These are phyloP conservation scores for Cystobasidium sp. DNA, from an alignment of 1,284 basidiomycete genomes.

Conservation along the genomic window DNA sequence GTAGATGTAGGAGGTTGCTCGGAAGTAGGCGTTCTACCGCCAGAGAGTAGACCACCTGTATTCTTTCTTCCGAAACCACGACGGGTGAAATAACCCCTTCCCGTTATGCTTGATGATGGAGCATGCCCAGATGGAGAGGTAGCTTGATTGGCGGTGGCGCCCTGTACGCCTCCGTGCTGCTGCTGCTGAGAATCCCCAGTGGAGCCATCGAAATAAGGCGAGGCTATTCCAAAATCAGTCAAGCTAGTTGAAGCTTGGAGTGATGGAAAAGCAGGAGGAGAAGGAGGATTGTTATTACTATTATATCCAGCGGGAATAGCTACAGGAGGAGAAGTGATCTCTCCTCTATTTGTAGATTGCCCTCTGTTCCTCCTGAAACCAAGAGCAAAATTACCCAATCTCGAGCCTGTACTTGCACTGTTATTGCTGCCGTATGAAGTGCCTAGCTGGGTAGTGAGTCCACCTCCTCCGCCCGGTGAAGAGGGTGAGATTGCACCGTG, in stretches of 20 bases:
- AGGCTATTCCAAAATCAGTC: constrained; percentile 7
- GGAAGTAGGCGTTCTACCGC: constrained; percentile 26
- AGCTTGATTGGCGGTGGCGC: not conserved
- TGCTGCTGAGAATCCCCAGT: not conserved
- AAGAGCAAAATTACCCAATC: constrained; percentile 28
- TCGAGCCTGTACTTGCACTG: not conserved
- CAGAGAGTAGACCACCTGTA: constrained; percentile 33
- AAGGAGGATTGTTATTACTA: not conserved
- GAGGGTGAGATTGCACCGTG: constrained; percentile 10
- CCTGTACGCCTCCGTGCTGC: not conserved
- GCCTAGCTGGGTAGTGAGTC: not conserved
- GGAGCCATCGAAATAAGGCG: constrained; percentile 29
- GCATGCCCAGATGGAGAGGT: not conserved
- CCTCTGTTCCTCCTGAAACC: constrained; percentile 43
- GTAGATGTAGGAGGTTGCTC: constrained; percentile 18
- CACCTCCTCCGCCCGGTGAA: not conserved
- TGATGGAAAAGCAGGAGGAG: constrained; percentile 26
- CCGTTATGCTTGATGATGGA: constrained; percentile 2
- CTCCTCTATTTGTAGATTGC: constrained; percentile 34
- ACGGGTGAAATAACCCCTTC: constrained; percentile 29
- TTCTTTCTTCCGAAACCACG: constrained; percentile 38
- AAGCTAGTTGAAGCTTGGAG: constrained; percentile 25
- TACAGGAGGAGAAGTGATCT: not conserved
- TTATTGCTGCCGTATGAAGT: constrained; percentile 18
- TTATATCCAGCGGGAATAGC: not conserved